Percentiles rank a stretch among this genome's conserved stretches.
Evolutionary conservation across 2,329 filamentous ascomycete genomes (phyloP).

Genomic region (Fusarium circinatum): DNA sequence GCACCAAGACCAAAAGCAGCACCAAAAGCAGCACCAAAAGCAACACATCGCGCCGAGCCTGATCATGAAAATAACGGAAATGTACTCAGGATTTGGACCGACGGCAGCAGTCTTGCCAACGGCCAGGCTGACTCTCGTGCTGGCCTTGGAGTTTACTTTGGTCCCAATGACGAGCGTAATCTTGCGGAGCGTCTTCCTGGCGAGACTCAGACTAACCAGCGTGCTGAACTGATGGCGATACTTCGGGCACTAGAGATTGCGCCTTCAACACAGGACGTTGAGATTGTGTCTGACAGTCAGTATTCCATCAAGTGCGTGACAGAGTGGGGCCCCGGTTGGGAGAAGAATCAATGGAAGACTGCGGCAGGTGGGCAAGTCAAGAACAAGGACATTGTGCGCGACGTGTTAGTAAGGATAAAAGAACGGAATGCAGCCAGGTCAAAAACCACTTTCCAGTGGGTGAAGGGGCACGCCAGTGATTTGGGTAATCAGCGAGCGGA

Average conservation of each 20-base stretch:
- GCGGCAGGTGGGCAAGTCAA: conserved; percentile 76
- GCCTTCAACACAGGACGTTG: conserved; percentile 72
- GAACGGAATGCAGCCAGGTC: conserved; percentile 70
- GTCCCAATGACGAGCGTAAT: conserved; percentile 65
- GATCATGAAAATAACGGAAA: conserved; percentile 10
- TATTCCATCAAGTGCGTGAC: conserved; percentile 93
- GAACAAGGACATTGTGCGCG: conserved; percentile 85
- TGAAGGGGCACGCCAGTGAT: conserved; percentile 83
- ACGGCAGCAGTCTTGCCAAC: conserved; percentile 70
- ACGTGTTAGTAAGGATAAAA: conserved; percentile 76
- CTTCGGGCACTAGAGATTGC: conserved; percentile 82
- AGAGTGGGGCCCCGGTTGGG: conserved; percentile 84
- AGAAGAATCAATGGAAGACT: conserved; percentile 81
- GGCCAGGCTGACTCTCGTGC: conserved; percentile 65
- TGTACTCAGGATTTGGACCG: conserved; percentile 64
- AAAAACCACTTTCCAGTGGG: conserved; percentile 81
- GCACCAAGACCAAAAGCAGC: conserved; percentile 37
- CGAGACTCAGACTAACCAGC: conserved; percentile 87
- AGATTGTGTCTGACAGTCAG: conserved; percentile 88
- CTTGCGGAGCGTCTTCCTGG: conserved; percentile 81
- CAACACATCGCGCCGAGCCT: not conserved
- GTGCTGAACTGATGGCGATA: conserved; percentile 93
- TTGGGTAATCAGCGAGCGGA: conserved; percentile 85
- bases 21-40: not conserved
- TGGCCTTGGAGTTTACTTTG: conserved; percentile 74